These are phyloP conservation scores for Cutaneotrichosporon dermatis DNA, from an alignment of 1,284 basidiomycete species.

Conservation along the genomic window DNA sequence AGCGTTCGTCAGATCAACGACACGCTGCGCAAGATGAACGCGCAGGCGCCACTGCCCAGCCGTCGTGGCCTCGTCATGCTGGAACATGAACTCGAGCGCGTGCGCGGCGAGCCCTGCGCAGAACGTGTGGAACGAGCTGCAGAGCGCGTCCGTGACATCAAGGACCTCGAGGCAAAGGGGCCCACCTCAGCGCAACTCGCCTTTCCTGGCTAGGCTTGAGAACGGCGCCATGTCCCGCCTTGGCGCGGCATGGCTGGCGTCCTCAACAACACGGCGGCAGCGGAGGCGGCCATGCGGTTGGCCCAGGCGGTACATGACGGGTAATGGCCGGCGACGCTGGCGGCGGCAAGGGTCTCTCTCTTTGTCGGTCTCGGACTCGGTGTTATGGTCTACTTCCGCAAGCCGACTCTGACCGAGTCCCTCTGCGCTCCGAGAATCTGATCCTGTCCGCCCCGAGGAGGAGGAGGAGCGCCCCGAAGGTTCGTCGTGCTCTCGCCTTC, in stretches of 20 bases:
- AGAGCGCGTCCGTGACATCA: slow-evolving; percentile 19
- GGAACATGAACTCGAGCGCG: slow-evolving; percentile 58
- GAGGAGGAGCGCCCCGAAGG: neutral
- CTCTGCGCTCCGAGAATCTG: slow-evolving; percentile 4
- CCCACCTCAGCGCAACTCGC: neutral
- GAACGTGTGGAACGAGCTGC: slow-evolving; percentile 37
- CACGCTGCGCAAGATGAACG: slow-evolving; percentile 72
- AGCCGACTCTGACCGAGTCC: slow-evolving; percentile 27
- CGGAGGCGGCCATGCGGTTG: slow-evolving; percentile 9
- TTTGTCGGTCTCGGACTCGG: slow-evolving; percentile 28
- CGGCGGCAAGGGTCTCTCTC: slow-evolving; percentile 25
- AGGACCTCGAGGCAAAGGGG: slow-evolving; percentile 1
- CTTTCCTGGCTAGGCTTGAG: slow-evolving; percentile 4
- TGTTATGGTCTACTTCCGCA: slow-evolving; percentile 25
- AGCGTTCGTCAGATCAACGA: slow-evolving; percentile 68
- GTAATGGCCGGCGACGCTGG: slow-evolving; percentile 10
- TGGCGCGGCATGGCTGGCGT: neutral
- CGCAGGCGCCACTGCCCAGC: slow-evolving; percentile 68
- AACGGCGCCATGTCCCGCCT: neutral
- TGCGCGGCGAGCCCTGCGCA: slow-evolving; percentile 54
- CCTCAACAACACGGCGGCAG: neutral
- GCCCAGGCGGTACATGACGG: slow-evolving; percentile 3
- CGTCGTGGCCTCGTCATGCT: slow-evolving; percentile 60
- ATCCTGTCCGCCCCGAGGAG: slow-evolving; percentile 18
- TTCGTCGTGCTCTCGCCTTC: slow-evolving; percentile 20